These are phyloP conservation scores for Pseudomassariella vexata DNA, from an alignment of 2,329 filamentous ascomycete genomes.

Conservation along the genomic window DNA sequence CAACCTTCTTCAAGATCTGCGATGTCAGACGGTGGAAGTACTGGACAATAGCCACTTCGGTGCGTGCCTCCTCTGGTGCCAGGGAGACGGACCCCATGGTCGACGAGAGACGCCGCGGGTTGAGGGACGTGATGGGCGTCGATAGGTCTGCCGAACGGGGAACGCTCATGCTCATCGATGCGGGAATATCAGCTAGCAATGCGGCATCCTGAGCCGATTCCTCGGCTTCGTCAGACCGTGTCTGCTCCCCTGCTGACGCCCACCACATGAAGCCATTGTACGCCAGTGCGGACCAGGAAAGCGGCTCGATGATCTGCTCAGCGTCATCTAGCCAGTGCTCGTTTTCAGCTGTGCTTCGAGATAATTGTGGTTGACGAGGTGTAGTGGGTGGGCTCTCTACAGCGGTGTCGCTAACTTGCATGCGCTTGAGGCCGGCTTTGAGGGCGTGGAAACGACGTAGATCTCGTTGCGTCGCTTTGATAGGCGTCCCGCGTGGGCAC, in stretches of 20 bases:
- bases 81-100: slow-evolving; percentile 14
- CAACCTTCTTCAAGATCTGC: slow-evolving; percentile 56
- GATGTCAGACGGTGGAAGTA: slow-evolving; percentile 77
- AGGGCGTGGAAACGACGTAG: slow-evolving; percentile 72
- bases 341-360: slow-evolving; percentile 22
- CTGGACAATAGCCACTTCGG: slow-evolving; percentile 68
- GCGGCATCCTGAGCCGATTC: slow-evolving; percentile 48
- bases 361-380: slow-evolving; percentile 12
- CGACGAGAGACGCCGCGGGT: slow-evolving; percentile 22
- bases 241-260: slow-evolving; percentile 74
- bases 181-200: slow-evolving; percentile 46
- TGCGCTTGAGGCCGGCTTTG: slow-evolving; percentile 52
- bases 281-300: slow-evolving; percentile 67
- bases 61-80: slow-evolving; percentile 34
- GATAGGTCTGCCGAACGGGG: slow-evolving; percentile 25
- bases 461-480: slow-evolving; percentile 89
- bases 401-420: slow-evolving; percentile 19
- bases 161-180: slow-evolving; percentile 21
- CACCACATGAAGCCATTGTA: slow-evolving; percentile 88
- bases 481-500: slow-evolving; percentile 52
- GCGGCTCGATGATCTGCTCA: slow-evolving; percentile 54
- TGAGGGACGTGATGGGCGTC: slow-evolving; percentile 41
- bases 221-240: slow-evolving; percentile 54
- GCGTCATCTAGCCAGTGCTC: slow-evolving; percentile 38
- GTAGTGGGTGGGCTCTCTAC: slow-evolving; percentile 13